phyloP scores from a whole-genome alignment of 176 grass and related monocot species.

The Eleusine coracana region DNA sequence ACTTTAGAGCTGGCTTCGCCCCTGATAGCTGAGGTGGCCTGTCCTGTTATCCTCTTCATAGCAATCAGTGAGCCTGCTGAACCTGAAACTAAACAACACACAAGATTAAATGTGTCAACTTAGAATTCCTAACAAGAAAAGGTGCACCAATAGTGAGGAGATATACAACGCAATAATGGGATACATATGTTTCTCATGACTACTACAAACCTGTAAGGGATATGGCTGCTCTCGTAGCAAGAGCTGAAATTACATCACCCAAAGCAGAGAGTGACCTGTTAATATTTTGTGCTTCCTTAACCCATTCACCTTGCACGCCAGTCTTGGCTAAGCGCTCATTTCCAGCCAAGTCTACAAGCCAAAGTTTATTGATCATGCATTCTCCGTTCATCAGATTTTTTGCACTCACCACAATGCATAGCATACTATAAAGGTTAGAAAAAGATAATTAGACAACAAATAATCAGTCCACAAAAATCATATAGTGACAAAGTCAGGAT shows the following conservation, averaged over 20 bases:
- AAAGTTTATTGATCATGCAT: conserved; percentile 91
- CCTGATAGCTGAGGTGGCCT: too few species aligned
- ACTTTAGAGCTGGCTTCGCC: too few species aligned
- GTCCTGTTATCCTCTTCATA: too few species aligned
- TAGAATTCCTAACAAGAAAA: conserved; percentile 80
- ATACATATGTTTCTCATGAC: not conserved
- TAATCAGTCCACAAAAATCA: not conserved
- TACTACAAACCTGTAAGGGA: conserved; percentile 83
- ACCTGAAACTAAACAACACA: too few species aligned
- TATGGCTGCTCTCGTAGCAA: conserved; percentile 79
- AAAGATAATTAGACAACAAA: conserved; percentile 11
- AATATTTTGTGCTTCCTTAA: conserved; percentile 98
- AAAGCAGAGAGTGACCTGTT: conserved; percentile 94
- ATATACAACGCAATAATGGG: not conserved
- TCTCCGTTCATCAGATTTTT: conserved; percentile 80
- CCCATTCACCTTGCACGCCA: conserved; percentile 82
- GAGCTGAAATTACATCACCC: conserved; percentile 96
- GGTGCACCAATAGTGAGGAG: conserved; percentile 18
- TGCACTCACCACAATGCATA: conserved; percentile 80
- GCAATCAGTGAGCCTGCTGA: too few species aligned
- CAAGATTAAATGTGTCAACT: conserved; percentile 92
- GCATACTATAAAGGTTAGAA: conserved; percentile 54
- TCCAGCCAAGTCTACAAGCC: conserved; percentile 95
- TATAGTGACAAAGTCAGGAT: conserved; percentile 14
- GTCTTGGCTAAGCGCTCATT: conserved; percentile 94